Conservation (phyloP, 352 stramenopile species). For the Pelagophyceae sp. region DNA sequence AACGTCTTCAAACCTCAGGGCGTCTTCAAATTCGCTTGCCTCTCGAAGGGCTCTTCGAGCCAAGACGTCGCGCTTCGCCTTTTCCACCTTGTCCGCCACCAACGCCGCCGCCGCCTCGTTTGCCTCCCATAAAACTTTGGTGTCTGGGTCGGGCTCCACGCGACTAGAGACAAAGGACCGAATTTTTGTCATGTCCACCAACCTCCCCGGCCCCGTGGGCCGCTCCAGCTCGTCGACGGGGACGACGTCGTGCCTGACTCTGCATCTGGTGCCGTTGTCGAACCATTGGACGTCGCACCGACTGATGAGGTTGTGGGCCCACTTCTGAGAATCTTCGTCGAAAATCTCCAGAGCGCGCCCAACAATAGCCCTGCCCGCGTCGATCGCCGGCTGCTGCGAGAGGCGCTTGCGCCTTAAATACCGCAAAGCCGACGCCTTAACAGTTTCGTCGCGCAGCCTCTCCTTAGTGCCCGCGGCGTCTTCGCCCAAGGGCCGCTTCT, state of each 20-base stretch:
- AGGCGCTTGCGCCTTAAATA: constrained; percentile 32
- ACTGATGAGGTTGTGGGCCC: constrained; percentile 21
- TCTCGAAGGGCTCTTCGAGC: constrained; percentile 20
- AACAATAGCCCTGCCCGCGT: constrained; percentile 22
- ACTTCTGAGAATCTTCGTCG: constrained; percentile 22
- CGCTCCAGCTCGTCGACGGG: constrained; percentile 17
- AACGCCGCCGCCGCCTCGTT: constrained; percentile 27
- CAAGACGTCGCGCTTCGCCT: constrained; percentile 24
- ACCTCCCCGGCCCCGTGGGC: background rate
- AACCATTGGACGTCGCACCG: constrained; percentile 19
- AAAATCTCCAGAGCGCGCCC: constrained; percentile 32
- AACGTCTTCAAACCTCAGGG: constrained; percentile 9
- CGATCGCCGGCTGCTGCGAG: constrained; percentile 25
- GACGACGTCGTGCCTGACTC: constrained; percentile 14
- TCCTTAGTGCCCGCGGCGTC: constrained; percentile 1
- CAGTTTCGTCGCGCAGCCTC: background rate
- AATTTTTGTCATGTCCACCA: constrained; percentile 17
- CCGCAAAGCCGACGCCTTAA: background rate
- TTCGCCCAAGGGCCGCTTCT: background rate
- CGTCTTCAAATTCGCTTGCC: constrained; percentile 20
- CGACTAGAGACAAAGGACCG: constrained; percentile 23
- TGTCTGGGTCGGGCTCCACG: constrained; percentile 20
- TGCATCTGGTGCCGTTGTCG: constrained; percentile 24
- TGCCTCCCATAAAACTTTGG: constrained; percentile 25
- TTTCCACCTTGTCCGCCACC: too few species aligned